Evolutionary conservation across 306 rosid genomes (phyloP), one percentile per base, ranked within the genome.

Genomic region (Astragalus membranaceus): DNA sequence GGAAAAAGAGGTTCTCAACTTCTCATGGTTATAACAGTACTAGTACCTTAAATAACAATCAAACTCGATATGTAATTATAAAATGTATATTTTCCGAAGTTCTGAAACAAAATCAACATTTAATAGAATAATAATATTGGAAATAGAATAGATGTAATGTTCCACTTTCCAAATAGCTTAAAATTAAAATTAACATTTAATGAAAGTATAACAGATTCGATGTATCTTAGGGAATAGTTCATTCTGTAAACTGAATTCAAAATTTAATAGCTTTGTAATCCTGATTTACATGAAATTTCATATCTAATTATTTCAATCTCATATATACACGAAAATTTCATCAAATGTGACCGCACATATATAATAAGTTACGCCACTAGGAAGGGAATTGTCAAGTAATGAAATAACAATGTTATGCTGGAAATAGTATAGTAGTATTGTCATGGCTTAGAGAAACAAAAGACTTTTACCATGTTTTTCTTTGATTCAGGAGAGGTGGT

Each of bases 401-500:
- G 54, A 76, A 67, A 67, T 67, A 76, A 52, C 54, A 64, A 32
- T 12, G 16, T 64, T 63, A 47, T 37, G 33, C 44, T 35, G 48
- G 8, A 74, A 67, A 36, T 13, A 47, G 39, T 44, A 23, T 14
- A 53, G 13, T 58, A 49, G 15, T 35, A 32, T 59, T 73, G 48
- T 33, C 75, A 65, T 49, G 33, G 32, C 26, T 41, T 51, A 46
- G 4, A 75, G 33, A 72, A 47, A 29, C 50, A 61, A 37, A 69
- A 70, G 60, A 70, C 68, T 78, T 48, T 14, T 79, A 81, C 98
- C 98, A 92, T 81, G 71, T 88, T 89, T 73, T 83, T 89, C 81
- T 89, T 92, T 41, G 92, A 89, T 47, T 86, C 98, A 37, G 72
- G 79, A 9, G 91, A 79, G 48, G 82, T 89, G 46, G 91, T 75